Evolutionary conservation across 495 filamentous ascomycete genomes (phyloP).

Genomic region (Aspergillus kassunensis): DNA sequence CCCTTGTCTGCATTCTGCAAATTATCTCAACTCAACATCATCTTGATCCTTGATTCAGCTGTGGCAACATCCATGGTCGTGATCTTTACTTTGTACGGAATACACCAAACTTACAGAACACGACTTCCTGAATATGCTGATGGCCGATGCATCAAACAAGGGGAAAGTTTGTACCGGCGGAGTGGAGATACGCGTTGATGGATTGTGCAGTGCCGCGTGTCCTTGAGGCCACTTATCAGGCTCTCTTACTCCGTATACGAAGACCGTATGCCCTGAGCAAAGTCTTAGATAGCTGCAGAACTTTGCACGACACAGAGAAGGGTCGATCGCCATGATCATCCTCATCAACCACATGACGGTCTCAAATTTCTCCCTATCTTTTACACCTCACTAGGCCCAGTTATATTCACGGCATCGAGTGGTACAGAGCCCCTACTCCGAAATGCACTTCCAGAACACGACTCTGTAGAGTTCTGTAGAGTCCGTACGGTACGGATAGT

Average conservation of each 20-base stretch:
- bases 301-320: neutral
- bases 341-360: conserved; percentile 3
- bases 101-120: too few species aligned
- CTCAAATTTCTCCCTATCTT: neutral
- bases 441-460: too few species aligned
- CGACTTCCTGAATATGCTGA: too few species aligned
- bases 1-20: conserved; percentile 8
- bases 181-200: conserved; percentile 15
- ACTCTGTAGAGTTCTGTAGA: too few species aligned
- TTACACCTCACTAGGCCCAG: neutral
- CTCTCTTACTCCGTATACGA: neutral
- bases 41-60: neutral
- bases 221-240: conserved; percentile 5
- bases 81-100: too few species aligned
- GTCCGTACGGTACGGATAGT: too few species aligned
- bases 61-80: too few species aligned
- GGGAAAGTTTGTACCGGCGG: conserved; percentile 2
- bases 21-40: conserved; percentile 1
- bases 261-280: too few species aligned
- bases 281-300: too few species aligned
- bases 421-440: too few species aligned
- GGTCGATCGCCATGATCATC: conserved; percentile 14
- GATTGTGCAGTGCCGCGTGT: conserved; percentile 20
- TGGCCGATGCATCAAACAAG: too few species aligned
- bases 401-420: neutral